phyloP scores from a whole-genome alignment of 2,329 filamentous ascomycete genomes.

The Penicillium sp. region DNA sequence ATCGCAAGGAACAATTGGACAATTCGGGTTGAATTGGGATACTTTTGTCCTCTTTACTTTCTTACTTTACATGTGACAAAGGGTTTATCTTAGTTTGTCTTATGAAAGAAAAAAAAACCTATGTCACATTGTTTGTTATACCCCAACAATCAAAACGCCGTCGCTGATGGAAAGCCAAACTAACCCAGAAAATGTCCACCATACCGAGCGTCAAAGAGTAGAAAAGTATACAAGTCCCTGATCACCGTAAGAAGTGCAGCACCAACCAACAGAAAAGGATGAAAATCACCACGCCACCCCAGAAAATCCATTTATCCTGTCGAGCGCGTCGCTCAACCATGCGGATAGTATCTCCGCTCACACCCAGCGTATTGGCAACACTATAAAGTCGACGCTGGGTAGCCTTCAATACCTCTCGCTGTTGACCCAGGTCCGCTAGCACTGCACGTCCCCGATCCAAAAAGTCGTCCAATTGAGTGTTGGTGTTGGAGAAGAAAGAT shows the following conservation, averaged over 20 bases:
- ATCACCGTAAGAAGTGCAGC: conserved; percentile 73
- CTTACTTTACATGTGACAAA: background rate
- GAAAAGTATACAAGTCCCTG: background rate
- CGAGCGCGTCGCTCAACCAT: conserved; percentile 91
- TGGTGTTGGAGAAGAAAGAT: conserved; percentile 78
- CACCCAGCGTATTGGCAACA: conserved; percentile 88
- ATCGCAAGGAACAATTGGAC: background rate
- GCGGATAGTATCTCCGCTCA: conserved; percentile 93
- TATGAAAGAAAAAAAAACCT: background rate
- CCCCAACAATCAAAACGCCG: conserved; percentile 25
- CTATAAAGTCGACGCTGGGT: conserved; percentile 89
- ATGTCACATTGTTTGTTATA: background rate
- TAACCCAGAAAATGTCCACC: background rate
- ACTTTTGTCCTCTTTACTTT: background rate
- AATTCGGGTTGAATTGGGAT: background rate
- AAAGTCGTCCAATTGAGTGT: conserved; percentile 88
- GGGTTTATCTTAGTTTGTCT: too few relatives aligned
- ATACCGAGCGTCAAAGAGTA: background rate
- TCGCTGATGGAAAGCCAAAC: conserved; percentile 26
- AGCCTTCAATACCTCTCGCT: conserved; percentile 91
- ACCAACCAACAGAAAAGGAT: conserved; percentile 91
- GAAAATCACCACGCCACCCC: conserved; percentile 80
- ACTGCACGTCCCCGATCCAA: conserved; percentile 88
- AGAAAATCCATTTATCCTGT: conserved; percentile 98
- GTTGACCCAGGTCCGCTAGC: conserved; percentile 80